Percentiles rank a stretch among this genome's conserved stretches.
Evolutionary conservation across 2,329 filamentous ascomycete species (phyloP).

Genomic region (Alternaria ventricosa): DNA sequence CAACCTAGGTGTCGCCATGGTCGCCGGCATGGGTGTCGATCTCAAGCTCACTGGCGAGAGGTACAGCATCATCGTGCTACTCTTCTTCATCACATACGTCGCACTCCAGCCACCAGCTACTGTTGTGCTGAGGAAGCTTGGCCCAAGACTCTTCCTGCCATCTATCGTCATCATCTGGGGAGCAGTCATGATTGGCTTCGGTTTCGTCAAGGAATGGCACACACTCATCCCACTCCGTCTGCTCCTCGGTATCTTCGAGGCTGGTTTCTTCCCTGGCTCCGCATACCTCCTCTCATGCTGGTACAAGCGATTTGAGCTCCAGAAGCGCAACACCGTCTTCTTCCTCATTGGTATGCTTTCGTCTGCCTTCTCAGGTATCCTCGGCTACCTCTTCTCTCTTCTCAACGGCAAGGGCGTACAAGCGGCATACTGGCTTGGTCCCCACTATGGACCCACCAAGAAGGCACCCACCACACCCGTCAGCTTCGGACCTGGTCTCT

Average conservation of each 20-base stretch:
- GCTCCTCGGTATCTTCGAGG: constrained; percentile 33
- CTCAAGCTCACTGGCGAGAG: constrained; percentile 35
- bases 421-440: constrained; percentile 32
- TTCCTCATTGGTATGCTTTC: constrained; percentile 47
- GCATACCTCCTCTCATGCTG: constrained; percentile 65
- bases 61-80: constrained; percentile 29
- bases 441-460: constrained; percentile 42
- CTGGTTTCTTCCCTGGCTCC: constrained; percentile 37
- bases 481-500: constrained; percentile 40
- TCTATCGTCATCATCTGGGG: constrained; percentile 32
- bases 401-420: constrained; percentile 54
- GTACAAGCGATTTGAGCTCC: constrained; percentile 64
- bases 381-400: constrained; percentile 51
- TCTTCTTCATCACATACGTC: constrained; percentile 38
- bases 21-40: constrained; percentile 40
- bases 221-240: constrained; percentile 30
- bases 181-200: constrained; percentile 30
- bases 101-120: constrained; percentile 32
- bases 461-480: constrained; percentile 26
- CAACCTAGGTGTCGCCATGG: constrained; percentile 47
- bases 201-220: constrained; percentile 35
- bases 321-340: constrained; percentile 64
- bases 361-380: constrained; percentile 34
- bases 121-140: constrained; percentile 30
- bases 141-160: constrained; percentile 29